Evolutionary conservation across 192 early-diverging fungal species (phyloP), one percentile per base, ranked within the genome.

Genomic region (Chytriomyces confervae): DNA sequence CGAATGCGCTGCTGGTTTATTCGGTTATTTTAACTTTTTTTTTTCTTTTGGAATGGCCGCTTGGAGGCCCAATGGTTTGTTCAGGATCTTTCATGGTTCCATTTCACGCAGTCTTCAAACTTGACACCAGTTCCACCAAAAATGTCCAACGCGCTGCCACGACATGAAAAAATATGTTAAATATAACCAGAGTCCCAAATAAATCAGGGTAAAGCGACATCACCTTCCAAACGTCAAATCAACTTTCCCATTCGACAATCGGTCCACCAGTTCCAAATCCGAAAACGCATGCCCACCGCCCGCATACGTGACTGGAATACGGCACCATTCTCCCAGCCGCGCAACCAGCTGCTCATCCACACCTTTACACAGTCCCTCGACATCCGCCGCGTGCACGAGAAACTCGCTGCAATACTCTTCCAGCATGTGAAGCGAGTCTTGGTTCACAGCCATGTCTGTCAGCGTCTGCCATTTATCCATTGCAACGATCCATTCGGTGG

Each of bases 401-500:
- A 99, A 98, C 86, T 99, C 97, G 50, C 89, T 90, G 76, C 73
- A 77, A 23, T 81, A 76, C 5, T 66, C 2, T 66, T 92, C 85
- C 44, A 96, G 79, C 79, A 82, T 49, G 7, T 76, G 64, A 57
- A 96, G 73, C 0, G 88, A 77, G 29, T 85, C 89, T 51, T 89
- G 77, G 68, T 87, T 90, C 49, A 99, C 90, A 46, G 83, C 84
- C 90, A 92, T 94, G 75, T 97, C 94, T 8, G 97, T 98, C 69
- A 94, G 85, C 1, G 93, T 96, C 82, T 98, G 96, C 97, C 97
- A 99, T 77, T 96, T 94, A 81, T 99, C 89, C 96, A 97, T 99
- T 5, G 97, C 96, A 13, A 99, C 95, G 4, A 95, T 81, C 97
- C 96, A 99, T 50, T 90, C 88, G 63, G 83, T 83, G 7, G 81